Evolutionary conservation across 768 basidiomycete genomes (phyloP), one percentile per base, ranked within the genome.

Genomic region (Lyophyllum semitale): DNA sequence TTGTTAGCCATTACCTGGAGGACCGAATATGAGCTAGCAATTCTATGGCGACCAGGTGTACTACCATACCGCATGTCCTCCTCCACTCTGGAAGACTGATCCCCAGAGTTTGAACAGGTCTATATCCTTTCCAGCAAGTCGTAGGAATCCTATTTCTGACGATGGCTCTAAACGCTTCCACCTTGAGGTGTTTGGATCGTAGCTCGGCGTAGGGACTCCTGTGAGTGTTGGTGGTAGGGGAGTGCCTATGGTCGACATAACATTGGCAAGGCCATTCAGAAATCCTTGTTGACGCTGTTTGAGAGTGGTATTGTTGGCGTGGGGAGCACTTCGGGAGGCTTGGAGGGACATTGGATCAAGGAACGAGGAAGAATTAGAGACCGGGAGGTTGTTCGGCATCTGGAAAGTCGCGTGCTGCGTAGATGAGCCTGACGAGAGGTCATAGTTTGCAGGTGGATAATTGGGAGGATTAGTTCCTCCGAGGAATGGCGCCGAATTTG

Each of bases 141-240:
- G 82, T 68, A 93, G 77, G 37, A 78, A 71, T 29, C 92, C 91
- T 11, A 78, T 60, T 58, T 89, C 88, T 52, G 74, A 64, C 11
- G 84, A 81, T 25, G 81, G 74, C 55, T 92, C 89, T 55, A 93
- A 72, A 49, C 73, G 71, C 64, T 84, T 83, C 85, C 87, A 93
- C 20, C 73, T 78, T 1, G 90, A 84, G 40, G 73, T 78, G 42
- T 67, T 68, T 25, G 82, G 84, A 68, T 93, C 90, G 59, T 84
- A 93, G 48, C 72, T 74, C 4, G 80, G 74, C 48, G 78, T 77
- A 17, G 79, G 74, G 45, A 84, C 63, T 43, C 88, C 87, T 9
- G 87, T 91, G 57, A 93, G 75, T 17, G 79, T 68, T n/a, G 89
- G 88, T 2, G 92, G 92, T 3, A 93, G 76, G 47, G 91, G 90